Percentiles rank a stretch among this genome's conserved stretches.
These are phyloP conservation scores for Ganoderma resinaceum DNA, from an alignment of 1,284 basidiomycete genomes.

Conservation along the genomic window DNA sequence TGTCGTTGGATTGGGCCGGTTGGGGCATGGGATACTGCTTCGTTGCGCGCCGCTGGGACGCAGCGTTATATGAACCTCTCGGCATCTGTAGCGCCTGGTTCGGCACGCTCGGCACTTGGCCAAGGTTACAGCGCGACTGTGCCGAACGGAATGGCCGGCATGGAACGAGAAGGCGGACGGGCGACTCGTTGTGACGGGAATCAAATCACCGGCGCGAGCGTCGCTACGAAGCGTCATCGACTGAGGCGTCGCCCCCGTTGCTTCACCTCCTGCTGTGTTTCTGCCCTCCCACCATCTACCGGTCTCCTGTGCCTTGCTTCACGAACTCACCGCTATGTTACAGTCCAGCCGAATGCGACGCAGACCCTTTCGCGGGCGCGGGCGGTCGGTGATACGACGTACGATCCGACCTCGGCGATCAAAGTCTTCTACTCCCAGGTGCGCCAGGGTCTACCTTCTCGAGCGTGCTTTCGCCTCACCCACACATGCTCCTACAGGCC, in stretches of 20 bases:
- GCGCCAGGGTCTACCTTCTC: constrained; percentile 5
- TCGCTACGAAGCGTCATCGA: not conserved
- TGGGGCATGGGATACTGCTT: not conserved
- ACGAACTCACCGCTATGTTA: not conserved
- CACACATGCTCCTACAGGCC: constrained; percentile 29
- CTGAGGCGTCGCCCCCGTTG: no score
- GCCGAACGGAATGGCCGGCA: not conserved
- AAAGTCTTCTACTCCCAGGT: constrained; percentile 46
- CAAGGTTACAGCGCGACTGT: not conserved
- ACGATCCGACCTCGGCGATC: constrained; percentile 41
- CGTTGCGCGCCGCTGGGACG: constrained; percentile 1
- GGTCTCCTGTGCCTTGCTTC: not conserved
- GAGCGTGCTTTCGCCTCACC: not conserved
- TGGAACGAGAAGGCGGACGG: not conserved
- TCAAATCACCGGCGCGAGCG: constrained; percentile 1
- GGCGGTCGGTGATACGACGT: constrained; percentile 40
- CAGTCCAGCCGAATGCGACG: constrained; percentile 43
- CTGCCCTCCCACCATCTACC: not conserved
- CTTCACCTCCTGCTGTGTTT: no score
- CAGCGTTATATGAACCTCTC: constrained; percentile 1
- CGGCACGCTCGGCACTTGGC: constrained; percentile 6
- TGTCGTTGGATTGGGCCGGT: not conserved
- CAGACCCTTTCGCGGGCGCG: constrained; percentile 38
- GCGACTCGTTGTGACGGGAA: not conserved
- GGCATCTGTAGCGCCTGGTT: constrained; percentile 3